phyloP scores from a whole-genome alignment of 768 basidiomycete species.

The Erythrobasidium yunnanense region DNA sequence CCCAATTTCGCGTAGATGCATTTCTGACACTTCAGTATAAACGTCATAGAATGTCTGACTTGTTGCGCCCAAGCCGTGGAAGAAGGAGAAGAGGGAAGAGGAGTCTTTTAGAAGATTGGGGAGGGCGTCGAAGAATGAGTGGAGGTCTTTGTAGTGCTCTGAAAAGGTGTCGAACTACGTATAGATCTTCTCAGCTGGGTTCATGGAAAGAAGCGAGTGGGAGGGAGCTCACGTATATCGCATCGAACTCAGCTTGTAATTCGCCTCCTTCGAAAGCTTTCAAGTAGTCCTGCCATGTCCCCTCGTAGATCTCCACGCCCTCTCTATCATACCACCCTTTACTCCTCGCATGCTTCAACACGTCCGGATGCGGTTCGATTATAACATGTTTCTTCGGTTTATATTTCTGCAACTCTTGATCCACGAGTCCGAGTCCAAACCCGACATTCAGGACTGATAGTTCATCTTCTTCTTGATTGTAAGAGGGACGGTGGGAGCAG shows the following conservation, averaged over 20 bases:
- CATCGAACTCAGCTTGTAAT: conserved; percentile 69
- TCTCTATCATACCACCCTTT: conserved; percentile 65
- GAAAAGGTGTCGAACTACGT: conserved; percentile 32
- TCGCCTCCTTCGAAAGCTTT: conserved; percentile 50
- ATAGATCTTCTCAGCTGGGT: background rate
- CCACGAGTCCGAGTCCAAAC: conserved; percentile 75
- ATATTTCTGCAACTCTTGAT: conserved; percentile 34
- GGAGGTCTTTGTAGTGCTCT: conserved; percentile 49
- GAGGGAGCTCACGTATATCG: conserved; percentile 79
- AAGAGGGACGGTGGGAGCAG: conserved; percentile 39
- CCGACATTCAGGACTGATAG: conserved; percentile 77
- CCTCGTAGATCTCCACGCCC: conserved; percentile 69
- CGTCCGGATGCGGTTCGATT: conserved; percentile 86
- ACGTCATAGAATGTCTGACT: conserved; percentile 67
- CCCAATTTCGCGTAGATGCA: conserved; percentile 74
- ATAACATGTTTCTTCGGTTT: conserved; percentile 57
- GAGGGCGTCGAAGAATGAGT: conserved; percentile 66
- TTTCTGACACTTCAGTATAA: conserved; percentile 69
- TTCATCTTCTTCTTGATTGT: conserved; percentile 28
- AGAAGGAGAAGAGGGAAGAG: conserved; percentile 76
- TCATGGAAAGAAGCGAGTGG: background rate
- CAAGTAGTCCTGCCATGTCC: conserved; percentile 79
- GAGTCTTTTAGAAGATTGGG: conserved; percentile 64
- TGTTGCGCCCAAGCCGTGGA: conserved; percentile 92
- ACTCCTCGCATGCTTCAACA: conserved; percentile 66